phyloP scores from a whole-genome alignment of 257 asterid species.

The Nicotiana otophora region DNA sequence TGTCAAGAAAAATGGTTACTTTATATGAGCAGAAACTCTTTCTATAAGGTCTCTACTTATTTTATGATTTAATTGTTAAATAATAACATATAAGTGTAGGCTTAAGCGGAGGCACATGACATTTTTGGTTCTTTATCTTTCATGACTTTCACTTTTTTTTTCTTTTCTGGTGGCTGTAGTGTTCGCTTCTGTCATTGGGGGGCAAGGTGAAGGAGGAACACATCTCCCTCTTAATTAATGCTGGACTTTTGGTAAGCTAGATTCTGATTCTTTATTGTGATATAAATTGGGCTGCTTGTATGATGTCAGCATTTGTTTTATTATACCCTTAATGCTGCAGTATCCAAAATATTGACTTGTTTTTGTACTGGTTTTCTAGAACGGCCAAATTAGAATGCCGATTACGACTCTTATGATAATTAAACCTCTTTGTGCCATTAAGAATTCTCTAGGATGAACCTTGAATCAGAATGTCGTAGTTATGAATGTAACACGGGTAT shows the following conservation, averaged over 20 bases:
- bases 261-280: background rate
- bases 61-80: constrained; percentile 1
- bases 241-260: constrained; percentile 82
- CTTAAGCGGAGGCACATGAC: background rate
- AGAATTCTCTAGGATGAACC: background rate
- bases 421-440: background rate
- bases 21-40: background rate
- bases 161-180: constrained; percentile 38
- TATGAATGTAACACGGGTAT: background rate
- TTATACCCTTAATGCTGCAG: background rate
- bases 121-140: background rate
- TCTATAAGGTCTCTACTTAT: background rate
- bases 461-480: background rate
- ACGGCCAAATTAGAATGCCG: background rate
- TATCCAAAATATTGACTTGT: background rate
- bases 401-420: background rate
- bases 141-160: background rate
- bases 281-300: background rate
- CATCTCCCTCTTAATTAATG: constrained; percentile 70
- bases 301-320: background rate
- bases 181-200: constrained; percentile 67
- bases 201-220: constrained; percentile 92
- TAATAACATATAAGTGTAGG: background rate
- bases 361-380: background rate
- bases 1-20: background rate